These are phyloP conservation scores for Myriosclerotinia duriaeana DNA, from an alignment of 2,329 filamentous ascomycete genomes.

Conservation along the genomic window DNA sequence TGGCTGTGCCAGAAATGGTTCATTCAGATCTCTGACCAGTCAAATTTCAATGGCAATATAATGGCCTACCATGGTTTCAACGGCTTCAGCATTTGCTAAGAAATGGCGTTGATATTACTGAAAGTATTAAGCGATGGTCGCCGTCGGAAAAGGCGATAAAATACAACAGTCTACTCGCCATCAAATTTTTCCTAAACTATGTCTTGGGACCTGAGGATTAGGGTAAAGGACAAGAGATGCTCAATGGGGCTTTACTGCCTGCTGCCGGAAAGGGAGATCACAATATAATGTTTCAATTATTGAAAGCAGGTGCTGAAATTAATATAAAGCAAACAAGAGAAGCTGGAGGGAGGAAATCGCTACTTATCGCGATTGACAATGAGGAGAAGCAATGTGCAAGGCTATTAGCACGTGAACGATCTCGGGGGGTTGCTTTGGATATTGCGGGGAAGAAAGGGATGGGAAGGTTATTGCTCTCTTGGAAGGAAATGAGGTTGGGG, in stretches of 20 bases:
- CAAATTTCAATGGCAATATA: no score
- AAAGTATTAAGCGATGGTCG: conserved; percentile 8
- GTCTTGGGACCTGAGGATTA: conserved; percentile 9
- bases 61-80: no score
- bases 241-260: conserved; percentile 21
- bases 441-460: conserved; percentile 28
- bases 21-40: no score
- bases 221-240: background rate
- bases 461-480: conserved; percentile 25
- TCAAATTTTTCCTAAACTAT: conserved; percentile 20
- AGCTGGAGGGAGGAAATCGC: conserved; percentile 11
- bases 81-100: conserved; percentile 22
- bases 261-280: conserved; percentile 18
- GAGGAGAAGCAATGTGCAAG: conserved; percentile 24
- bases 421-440: conserved; percentile 28
- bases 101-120: conserved; percentile 27
- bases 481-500: background rate
- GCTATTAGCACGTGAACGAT: conserved; percentile 24
- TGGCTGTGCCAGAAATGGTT: no score
- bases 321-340: conserved; percentile 8
- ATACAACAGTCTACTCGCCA: conserved; percentile 20
- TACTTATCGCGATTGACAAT: conserved; percentile 25
- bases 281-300: conserved; percentile 17
- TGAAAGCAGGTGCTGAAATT: conserved; percentile 26
- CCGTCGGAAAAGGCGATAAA: conserved; percentile 24